Base-by-base conservation (phyloP, 352 stramenopile species). In the Phytophthora europaea region DNA sequence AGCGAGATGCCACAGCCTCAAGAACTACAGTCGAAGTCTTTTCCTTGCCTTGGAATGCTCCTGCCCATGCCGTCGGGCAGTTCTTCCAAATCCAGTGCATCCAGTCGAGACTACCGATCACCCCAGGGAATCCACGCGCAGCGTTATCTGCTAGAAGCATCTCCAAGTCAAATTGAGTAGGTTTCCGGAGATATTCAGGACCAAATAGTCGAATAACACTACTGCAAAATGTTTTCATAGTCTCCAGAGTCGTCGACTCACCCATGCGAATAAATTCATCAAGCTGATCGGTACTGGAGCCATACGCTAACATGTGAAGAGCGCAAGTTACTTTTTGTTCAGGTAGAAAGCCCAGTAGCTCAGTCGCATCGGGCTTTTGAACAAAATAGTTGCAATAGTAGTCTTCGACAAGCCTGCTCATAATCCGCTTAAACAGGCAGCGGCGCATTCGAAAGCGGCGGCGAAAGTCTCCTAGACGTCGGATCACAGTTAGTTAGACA, bases 71-170 rank as follows among this genome's bases (percentile, higher is more conserved):
- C 1, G 33, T 65, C 18, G 55, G 64, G 18, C 54, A 61, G 6
- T 61, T 71, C 16, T 70, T 55, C 47, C 64, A 65, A 2, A 5
- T 15, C 33, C 64, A 61, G 20, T 65, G 55, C 64, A 65, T 71
- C 34, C 54, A 65, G 15, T 71, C 55, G 4, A 71, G 28, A 38
- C 64, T 71, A 7, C 54, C 54, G 7, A 65, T 18, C 55, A 71
- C 65, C 5, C 55, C 64, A 15, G 51, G 22, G 9, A 71, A 71
- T 5, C 54, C 55, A 23, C 22, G 16, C 9, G 22, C 8, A 5
- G 1, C 36, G 18, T 65, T 48, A 36, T 61, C 58, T 3, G 15
- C 22, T 23, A 55, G 16, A 6, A 71, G 55, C 3, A 22, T 31
- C 43, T 61, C 9, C 18, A 65, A 34, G 34, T 53, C 31, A 7